Conservation (phyloP, 176 grass and related monocot genomes). For the Dendrocalamus sinicus region DNA sequence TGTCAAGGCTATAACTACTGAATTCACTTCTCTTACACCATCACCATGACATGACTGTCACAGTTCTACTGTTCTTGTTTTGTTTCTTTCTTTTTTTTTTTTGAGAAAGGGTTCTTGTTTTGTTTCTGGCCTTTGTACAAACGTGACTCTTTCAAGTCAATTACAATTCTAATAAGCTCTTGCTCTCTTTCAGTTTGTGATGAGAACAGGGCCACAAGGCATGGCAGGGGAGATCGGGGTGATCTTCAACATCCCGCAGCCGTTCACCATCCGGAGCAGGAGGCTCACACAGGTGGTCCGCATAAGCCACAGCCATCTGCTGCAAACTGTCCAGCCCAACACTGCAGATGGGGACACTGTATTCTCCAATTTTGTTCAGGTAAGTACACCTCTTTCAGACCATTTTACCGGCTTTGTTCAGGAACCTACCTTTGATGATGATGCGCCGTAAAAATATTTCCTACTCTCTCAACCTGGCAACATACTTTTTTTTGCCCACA, state of each 20-base stretch:
- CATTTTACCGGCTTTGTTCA: not conserved
- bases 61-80: not conserved
- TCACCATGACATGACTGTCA: not conserved
- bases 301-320: constrained; percentile 50
- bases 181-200: constrained; percentile 20
- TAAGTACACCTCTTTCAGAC: not conserved
- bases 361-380: constrained; percentile 29
- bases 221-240: constrained; percentile 66
- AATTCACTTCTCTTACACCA: not conserved
- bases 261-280: constrained; percentile 57
- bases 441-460: not conserved
- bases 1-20: not conserved
- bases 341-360: constrained; percentile 43
- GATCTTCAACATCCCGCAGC: constrained; percentile 60
- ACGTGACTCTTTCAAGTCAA: not conserved
- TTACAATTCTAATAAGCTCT: not conserved
- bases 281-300: constrained; percentile 50
- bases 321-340: constrained; percentile 33
- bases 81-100: too few relatives aligned
- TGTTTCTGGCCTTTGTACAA: too few relatives aligned
- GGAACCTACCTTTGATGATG: not conserved
- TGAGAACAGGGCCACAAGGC: constrained; percentile 42
- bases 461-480: not conserved
- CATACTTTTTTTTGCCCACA: not conserved
- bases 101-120: not conserved